phyloP scores from a whole-genome alignment of 345 rosid genomes.

The Limnanthes douglasii region DNA sequence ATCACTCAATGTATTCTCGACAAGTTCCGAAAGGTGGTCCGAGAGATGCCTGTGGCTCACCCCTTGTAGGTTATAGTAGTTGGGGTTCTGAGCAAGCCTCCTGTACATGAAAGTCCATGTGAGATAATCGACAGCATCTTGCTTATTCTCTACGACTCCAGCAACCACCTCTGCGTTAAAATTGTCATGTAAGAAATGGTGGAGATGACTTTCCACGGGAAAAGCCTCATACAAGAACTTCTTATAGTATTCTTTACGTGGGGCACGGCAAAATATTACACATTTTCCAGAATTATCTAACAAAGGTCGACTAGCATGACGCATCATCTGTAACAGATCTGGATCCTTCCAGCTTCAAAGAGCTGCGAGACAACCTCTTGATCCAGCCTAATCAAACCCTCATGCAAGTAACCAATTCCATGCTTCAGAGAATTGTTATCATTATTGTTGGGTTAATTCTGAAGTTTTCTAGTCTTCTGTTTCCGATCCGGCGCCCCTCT shows the following conservation, averaged over 20 bases:
- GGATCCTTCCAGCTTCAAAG: constrained; percentile 81
- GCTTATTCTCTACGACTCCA: constrained; percentile 40
- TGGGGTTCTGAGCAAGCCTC: no score
- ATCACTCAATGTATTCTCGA: constrained; percentile 43
- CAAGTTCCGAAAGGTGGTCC: constrained; percentile 75
- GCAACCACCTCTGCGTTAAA: constrained; percentile 61
- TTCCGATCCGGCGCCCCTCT: no score
- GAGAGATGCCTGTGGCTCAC: constrained; percentile 59
- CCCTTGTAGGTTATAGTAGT: no score
- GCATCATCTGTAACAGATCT: constrained; percentile 88
- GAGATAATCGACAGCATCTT: no score
- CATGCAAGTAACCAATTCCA: constrained; percentile 88
- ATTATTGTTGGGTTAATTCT: no score
- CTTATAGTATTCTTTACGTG: constrained; percentile 64
- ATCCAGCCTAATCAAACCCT: constrained; percentile 69
- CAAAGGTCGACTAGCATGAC: constrained; percentile 66
- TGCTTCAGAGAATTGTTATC: constrained; percentile 49
- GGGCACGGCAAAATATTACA: constrained; percentile 47
- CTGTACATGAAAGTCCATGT: no score
- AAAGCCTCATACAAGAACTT: constrained; percentile 61
- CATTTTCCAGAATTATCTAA: constrained; percentile 56
- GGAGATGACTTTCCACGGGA: no score
- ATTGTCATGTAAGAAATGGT: no score
- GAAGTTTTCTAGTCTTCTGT: no score
- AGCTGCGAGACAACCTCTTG: constrained; percentile 69